phyloP scores from a whole-genome alignment of 129 eudicot genomes.

The Flaveria ramosissima region DNA sequence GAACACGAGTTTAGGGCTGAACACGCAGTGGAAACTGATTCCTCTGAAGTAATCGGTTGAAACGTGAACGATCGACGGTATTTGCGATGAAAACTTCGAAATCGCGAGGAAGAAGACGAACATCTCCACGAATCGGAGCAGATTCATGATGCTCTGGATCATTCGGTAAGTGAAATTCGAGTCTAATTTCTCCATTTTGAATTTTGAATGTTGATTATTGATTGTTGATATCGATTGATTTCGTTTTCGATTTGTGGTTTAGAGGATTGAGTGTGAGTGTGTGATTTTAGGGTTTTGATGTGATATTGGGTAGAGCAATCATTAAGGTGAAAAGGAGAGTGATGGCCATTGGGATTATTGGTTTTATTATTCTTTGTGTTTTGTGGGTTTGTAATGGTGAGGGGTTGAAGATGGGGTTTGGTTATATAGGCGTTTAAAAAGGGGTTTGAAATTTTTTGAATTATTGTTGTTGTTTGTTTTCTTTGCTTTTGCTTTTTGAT shows the following conservation, averaged over 20 bases:
- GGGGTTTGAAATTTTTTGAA: not conserved
- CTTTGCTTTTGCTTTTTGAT: not conserved
- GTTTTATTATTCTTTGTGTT: not conserved
- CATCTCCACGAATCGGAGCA: slow-evolving; percentile 57
- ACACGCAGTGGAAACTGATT: slow-evolving; percentile 27
- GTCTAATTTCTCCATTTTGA: slow-evolving; percentile 52
- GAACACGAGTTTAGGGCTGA: slow-evolving; percentile 70
- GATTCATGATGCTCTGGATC: slow-evolving; percentile 45
- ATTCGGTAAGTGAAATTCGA: slow-evolving; percentile 44
- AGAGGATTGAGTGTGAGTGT: not conserved
- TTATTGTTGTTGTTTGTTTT: not conserved
- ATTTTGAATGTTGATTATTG: too few species aligned
- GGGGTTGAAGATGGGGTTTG: not conserved
- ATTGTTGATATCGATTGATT: slow-evolving; percentile 39
- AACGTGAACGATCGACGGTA: slow-evolving; percentile 50
- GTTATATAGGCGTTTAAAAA: not conserved
- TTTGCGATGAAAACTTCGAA: slow-evolving; percentile 45
- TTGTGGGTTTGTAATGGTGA: not conserved
- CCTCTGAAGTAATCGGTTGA: slow-evolving; percentile 44
- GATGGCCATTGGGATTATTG: slow-evolving; percentile 18
- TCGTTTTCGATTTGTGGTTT: slow-evolving; percentile 31
- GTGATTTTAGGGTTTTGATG: not conserved
- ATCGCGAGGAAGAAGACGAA: slow-evolving; percentile 45
- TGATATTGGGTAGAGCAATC: slow-evolving; percentile 27
- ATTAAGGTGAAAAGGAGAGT: slow-evolving; percentile 33